Base-by-base conservation (phyloP, 106 monocot species). In the Allium fistulosum region DNA sequence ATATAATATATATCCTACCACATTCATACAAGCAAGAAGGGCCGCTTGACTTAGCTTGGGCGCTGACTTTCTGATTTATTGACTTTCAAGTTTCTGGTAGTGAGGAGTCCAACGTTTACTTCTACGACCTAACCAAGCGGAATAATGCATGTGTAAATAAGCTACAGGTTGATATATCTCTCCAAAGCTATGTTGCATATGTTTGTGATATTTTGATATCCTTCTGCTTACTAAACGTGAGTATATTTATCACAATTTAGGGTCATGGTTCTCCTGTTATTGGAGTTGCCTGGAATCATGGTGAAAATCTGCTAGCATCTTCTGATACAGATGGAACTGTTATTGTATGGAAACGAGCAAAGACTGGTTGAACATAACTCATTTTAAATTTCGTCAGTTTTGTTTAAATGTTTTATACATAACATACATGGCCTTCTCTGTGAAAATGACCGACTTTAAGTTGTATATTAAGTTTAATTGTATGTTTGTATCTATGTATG, bases 301-400 rank as follows among this genome's bases (percentile, higher is more conserved):
- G 96, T 8, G 92, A 96, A 70, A 96, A 88, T 59, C 78, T 92
- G 45, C 51, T 96, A 78, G 96, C 96, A 8, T 96, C 96, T 37
- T 92, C 96, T 65, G 96, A 91, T 79, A 82, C 82, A 47, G 84
- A 85, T 68, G 96, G 96, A 53, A 86, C 78, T 11, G 96, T 96
- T 17, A 96, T 96, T 73, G 96, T 96, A 4, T 96, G 96, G 96
- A 96, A 92, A 72, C 79, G 96, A 69, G 85, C 96, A 55, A 84
- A 89, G 65, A 72, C 56, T 48, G 51, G 57, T 78, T 75, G 48
- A 62, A 67, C 53, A 37, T 37, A 37, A 37, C 37, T 37, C 37
- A 37, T 37, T 37, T 37, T 37, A 37, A 37, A 37, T 37, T 2
- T 22, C 22, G 5, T 37, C 37, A 37, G 37, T 37, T 37, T 37